These are phyloP conservation scores for Talaromyces sp. DNA, from an alignment of 2,329 filamentous ascomycete species.

Conservation along the genomic window DNA sequence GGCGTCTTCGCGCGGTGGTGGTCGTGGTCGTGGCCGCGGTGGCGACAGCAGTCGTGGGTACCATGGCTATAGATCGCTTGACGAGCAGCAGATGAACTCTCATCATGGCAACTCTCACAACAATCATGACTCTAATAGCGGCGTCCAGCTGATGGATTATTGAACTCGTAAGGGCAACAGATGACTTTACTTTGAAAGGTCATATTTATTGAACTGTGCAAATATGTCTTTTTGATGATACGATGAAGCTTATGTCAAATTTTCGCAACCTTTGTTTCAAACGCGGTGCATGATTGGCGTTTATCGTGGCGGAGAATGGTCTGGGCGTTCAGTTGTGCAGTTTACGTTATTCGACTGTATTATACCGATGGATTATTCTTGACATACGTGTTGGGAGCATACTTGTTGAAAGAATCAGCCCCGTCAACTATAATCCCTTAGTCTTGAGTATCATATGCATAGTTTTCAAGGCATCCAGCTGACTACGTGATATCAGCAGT, in stretches of 20 bases:
- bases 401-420: background rate
- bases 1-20: slow-evolving; percentile 30
- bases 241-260: background rate
- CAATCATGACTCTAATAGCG: slow-evolving; percentile 2
- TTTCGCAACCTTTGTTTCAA: background rate
- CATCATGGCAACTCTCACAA: slow-evolving; percentile 32
- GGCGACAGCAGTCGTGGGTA: slow-evolving; percentile 41
- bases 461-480: background rate
- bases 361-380: background rate
- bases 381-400: background rate
- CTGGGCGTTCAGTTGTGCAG: slow-evolving; percentile 2
- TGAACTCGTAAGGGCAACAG: slow-evolving; percentile 20
- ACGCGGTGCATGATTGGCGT: slow-evolving; percentile 10
- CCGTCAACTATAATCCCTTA: background rate
- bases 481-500: background rate
- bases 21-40: slow-evolving; percentile 47
- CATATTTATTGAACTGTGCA: background rate
- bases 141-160: slow-evolving; percentile 39
- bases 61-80: slow-evolving; percentile 62
- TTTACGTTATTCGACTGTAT: background rate
- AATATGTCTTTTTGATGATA: background rate
- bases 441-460: background rate
- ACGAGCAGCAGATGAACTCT: slow-evolving; percentile 50
- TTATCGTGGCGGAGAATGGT: background rate
- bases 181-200: background rate